Conservation (phyloP, 2,329 filamentous ascomycete species). For the Botrytis hyacinthi region DNA sequence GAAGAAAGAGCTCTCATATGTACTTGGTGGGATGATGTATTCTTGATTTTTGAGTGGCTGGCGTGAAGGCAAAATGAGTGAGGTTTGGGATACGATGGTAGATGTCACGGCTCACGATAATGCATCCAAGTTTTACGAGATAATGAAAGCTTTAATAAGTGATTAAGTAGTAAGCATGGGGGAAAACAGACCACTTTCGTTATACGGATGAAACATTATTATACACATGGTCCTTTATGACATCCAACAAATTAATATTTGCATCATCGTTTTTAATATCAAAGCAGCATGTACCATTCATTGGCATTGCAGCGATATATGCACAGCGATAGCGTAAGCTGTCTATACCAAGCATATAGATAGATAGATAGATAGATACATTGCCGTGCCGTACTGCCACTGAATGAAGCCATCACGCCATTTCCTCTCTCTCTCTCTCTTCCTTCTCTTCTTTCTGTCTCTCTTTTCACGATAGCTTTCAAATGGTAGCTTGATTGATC, state of each 20-base stretch:
- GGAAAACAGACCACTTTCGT: background rate
- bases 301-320: background rate
- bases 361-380: background rate
- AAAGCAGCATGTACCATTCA: background rate
- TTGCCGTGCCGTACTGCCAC: background rate
- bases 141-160: background rate
- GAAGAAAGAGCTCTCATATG: background rate
- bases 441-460: background rate
- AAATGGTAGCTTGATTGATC: background rate
- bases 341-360: background rate
- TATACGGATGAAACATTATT: background rate
- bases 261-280: slow-evolving; percentile 2
- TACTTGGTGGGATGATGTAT: background rate
- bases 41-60: background rate
- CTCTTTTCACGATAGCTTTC: background rate
- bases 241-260: background rate
- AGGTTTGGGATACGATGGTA: background rate
- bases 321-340: background rate
- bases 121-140: background rate
- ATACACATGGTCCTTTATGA: background rate
- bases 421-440: background rate
- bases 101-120: slow-evolving; percentile 6
- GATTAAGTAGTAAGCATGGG: background rate
- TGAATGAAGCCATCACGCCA: background rate
- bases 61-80: background rate